Conservation (phyloP, 1,139 yeast genomes). For the Sugiyamaella xylanicola region DNA sequence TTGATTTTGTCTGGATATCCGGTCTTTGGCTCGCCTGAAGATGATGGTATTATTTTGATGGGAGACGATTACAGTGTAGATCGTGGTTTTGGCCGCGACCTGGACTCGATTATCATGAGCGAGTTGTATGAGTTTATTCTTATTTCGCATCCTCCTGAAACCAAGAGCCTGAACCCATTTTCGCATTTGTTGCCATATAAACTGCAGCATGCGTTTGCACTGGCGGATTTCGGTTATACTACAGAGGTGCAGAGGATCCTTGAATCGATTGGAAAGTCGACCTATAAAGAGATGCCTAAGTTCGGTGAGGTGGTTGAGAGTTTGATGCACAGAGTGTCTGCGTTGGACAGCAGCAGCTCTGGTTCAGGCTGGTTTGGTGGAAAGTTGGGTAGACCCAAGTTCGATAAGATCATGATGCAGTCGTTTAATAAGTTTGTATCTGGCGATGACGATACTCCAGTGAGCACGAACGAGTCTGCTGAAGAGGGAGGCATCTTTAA, state of each 20-base stretch:
- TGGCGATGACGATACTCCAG: constrained; percentile 61
- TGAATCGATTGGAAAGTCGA: constrained; percentile 49
- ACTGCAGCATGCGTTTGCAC: constrained; percentile 60
- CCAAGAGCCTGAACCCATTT: constrained; percentile 40
- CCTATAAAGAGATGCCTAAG: constrained; percentile 16
- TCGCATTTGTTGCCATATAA: constrained; percentile 61
- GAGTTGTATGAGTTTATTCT: constrained; percentile 72
- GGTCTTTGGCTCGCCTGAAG: constrained; percentile 35
- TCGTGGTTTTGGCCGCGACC: constrained; percentile 40
- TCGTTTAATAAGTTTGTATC: constrained; percentile 84
- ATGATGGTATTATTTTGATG: constrained; percentile 33
- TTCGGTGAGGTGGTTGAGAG: constrained; percentile 39
- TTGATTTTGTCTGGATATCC: constrained; percentile 35
- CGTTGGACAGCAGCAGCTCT: constrained; percentile 37
- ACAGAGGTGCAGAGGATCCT: constrained; percentile 62
- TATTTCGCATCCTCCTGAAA: constrained; percentile 37
- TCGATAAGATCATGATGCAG: constrained; percentile 78
- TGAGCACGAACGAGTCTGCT: constrained; percentile 39
- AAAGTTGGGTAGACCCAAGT: constrained; percentile 70
- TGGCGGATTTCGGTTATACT: constrained; percentile 64
- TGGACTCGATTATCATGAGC: constrained; percentile 54
- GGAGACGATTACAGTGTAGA: constrained; percentile 33
- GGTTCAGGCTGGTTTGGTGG: constrained; percentile 60
- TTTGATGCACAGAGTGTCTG: constrained; percentile 31
- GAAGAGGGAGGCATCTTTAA: constrained; percentile 66